Evolutionary conservation across 768 basidiomycete species (phyloP).

Genomic region (Leccinum arenicola): DNA sequence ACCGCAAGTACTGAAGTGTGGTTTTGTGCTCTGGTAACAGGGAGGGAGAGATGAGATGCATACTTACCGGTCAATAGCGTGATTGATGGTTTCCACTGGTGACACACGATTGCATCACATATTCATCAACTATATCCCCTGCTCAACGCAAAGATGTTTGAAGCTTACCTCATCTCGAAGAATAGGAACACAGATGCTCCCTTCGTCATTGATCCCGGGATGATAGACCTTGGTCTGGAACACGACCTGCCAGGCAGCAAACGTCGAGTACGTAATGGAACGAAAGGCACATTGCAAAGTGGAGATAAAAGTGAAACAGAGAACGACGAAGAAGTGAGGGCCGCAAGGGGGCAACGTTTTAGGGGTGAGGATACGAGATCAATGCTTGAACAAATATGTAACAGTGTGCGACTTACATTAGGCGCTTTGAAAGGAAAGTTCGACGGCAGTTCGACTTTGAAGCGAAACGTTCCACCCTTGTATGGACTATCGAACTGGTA

Average conservation of each 20-base stretch:
- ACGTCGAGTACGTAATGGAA: conserved; percentile 20
- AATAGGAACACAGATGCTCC: conserved; percentile 79
- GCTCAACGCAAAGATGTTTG: not conserved
- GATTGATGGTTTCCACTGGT: conserved; percentile 83
- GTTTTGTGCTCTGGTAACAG: conserved; percentile 8
- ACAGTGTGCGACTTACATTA: conserved; percentile 41
- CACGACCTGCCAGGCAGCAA: conserved; percentile 51
- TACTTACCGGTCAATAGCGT: conserved; percentile 62
- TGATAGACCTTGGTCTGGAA: conserved; percentile 89
- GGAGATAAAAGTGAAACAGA: not conserved
- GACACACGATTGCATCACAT: conserved; percentile 5
- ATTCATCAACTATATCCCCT: conserved; percentile 5
- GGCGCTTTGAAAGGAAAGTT: conserved; percentile 90
- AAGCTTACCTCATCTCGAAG: conserved; percentile 71
- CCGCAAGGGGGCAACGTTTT: conserved; percentile 17
- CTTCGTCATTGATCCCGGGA: conserved; percentile 88
- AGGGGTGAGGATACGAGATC: conserved; percentile 12
- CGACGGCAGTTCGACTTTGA: conserved; percentile 68
- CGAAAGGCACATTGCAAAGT: not conserved
- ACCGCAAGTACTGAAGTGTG: conserved; percentile 58
- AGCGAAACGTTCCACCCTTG: conserved; percentile 77
- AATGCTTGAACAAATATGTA: conserved; percentile 1
- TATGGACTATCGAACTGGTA: conserved; percentile 74
- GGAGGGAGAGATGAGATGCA: conserved; percentile 10
- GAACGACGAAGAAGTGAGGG: not conserved